Evolutionary conservation across 345 rosid genomes (phyloP).

Genomic region (Trapa bicornis): DNA sequence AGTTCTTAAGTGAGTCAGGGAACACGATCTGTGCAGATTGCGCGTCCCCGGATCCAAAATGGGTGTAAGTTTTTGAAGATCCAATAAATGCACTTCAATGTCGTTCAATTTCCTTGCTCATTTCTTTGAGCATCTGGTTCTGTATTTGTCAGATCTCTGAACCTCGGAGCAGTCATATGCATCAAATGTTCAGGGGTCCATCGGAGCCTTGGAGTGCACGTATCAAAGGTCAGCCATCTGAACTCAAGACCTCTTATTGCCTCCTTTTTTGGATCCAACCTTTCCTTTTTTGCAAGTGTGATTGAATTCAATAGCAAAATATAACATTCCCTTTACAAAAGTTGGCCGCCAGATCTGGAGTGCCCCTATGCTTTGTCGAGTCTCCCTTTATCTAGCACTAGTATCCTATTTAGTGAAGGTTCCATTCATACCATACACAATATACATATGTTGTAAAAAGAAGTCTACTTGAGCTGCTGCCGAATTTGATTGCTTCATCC

Average conservation of each 20-base stretch:
- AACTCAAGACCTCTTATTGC: background rate
- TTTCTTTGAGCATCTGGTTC: background rate
- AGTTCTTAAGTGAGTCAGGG: constrained; percentile 33
- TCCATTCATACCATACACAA: too few species aligned
- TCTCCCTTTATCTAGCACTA: too few species aligned
- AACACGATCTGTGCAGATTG: constrained; percentile 82
- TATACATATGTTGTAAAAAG: too few species aligned
- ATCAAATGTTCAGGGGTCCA: constrained; percentile 97
- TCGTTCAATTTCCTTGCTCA: background rate
- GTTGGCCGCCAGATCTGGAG: too few species aligned
- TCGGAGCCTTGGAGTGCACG: constrained; percentile 96
- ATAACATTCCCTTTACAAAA: too few species aligned
- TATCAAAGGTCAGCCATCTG: constrained; percentile 52
- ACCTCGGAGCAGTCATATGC: constrained; percentile 76
- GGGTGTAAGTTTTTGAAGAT: constrained; percentile 58
- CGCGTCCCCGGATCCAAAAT: constrained; percentile 89
- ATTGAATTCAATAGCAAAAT: too few species aligned
- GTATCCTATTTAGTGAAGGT: too few species aligned
- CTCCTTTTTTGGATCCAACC: too few species aligned
- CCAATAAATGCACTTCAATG: background rate
- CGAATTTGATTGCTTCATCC: too few species aligned
- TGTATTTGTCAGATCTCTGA: constrained; percentile 53
- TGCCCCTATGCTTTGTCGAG: too few species aligned
- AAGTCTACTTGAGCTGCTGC: too few species aligned
- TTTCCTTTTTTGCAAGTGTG: too few species aligned